Percentiles rank a stretch among this genome's conserved stretches.
Evolutionary conservation across 192 early-diverging fungal species (phyloP).

Genomic region (Rhizophagus sp.): DNA sequence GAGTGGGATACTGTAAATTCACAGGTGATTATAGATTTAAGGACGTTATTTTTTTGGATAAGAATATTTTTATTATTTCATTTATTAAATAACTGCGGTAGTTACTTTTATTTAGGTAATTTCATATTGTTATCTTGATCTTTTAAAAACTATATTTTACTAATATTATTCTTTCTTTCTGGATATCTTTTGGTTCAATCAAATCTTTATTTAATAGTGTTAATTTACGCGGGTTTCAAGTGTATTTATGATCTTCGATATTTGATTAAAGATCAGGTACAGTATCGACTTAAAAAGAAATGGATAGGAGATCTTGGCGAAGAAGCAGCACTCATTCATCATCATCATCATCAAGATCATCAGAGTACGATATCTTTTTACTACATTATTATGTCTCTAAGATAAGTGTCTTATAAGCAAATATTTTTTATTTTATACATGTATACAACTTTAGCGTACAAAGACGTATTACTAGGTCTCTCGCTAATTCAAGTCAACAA

Average conservation of each 20-base stretch:
- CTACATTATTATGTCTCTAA: neutral
- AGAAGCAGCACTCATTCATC: slow-evolving; percentile 7
- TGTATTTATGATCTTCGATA: neutral
- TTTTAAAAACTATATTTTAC: neutral
- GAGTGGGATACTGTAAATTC: neutral
- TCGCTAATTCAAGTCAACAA: neutral
- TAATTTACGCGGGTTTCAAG: neutral
- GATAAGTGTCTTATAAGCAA: neutral
- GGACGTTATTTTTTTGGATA: neutral
- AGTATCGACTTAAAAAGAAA: neutral
- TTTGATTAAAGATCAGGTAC: neutral
- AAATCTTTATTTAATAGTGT: neutral
- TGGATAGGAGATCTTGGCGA: slow-evolving; percentile 9
- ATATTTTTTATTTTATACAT: neutral
- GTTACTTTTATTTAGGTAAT: neutral
- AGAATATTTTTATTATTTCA: neutral
- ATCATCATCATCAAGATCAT: slow-evolving; percentile 7
- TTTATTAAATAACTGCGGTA: neutral
- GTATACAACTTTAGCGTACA: neutral
- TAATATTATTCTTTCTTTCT: no score
- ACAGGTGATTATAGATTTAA: neutral
- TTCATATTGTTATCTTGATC: neutral
- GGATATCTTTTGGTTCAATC: no score
- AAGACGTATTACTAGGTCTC: slow-evolving; percentile 5
- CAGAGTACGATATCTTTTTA: neutral